Evolutionary conservation across 208 protist genomes (phyloP).

Genomic region (Leptomonas pyrrhocoris): DNA sequence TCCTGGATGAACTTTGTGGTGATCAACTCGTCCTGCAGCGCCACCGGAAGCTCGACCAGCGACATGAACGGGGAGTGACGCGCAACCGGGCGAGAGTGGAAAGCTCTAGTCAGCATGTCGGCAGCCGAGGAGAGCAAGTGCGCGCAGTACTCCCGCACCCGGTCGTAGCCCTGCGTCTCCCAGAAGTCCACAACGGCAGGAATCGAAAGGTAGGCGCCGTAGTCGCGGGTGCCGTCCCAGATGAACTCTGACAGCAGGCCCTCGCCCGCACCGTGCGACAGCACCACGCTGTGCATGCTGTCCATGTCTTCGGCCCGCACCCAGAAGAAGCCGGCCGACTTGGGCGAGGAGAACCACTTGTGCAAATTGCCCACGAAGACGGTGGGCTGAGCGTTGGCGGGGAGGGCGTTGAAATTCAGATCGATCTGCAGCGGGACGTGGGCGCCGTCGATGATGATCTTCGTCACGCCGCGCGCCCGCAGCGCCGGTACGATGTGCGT

Average conservation of each 20-base stretch:
- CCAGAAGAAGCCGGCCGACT: conserved; percentile 90
- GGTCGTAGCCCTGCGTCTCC: conserved; percentile 56
- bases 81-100: conserved; percentile 67
- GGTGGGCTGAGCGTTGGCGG: conserved; percentile 55
- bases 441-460: conserved; percentile 92
- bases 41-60: conserved; percentile 82
- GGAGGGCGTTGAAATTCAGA: conserved; percentile 73
- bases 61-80: conserved; percentile 84
- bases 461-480: conserved; percentile 56
- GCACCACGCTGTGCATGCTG: conserved; percentile 69
- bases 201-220: conserved; percentile 81
- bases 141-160: conserved; percentile 63
- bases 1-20: conserved; percentile 85
- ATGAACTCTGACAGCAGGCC: conserved; percentile 91
- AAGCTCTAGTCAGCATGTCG: conserved; percentile 71
- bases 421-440: conserved; percentile 83
- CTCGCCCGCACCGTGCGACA: conserved; percentile 87
- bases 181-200: conserved; percentile 84
- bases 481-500: conserved; percentile 82
- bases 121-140: conserved; percentile 52
- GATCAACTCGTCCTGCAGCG: conserved; percentile 62
- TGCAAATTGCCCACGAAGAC: conserved; percentile 89
- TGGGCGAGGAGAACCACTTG: conserved; percentile 91
- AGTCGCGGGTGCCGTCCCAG: conserved; percentile 91
- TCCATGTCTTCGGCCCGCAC: conserved; percentile 46